Evolutionary conservation across 768 basidiomycete species (phyloP).

Genomic region (Termitomyces sp.): DNA sequence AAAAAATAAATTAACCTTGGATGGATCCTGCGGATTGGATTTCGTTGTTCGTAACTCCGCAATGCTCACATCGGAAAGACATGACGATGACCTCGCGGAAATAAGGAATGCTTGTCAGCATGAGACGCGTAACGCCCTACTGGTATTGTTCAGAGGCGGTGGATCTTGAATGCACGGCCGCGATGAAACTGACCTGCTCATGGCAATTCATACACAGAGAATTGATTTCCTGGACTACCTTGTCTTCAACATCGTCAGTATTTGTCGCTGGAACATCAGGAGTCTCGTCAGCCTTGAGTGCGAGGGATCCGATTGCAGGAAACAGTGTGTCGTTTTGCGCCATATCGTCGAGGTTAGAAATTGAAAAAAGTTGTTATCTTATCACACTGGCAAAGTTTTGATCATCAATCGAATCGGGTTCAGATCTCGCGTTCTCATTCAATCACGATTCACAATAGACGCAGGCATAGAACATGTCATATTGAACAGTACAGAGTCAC

Average conservation of each 20-base stretch:
- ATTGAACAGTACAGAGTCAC: background rate
- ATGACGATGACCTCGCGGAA: slow-evolving; percentile 94
- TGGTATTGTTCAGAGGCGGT: slow-evolving; percentile 20
- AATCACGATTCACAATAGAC: too few relatives aligned
- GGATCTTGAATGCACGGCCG: background rate
- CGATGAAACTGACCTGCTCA: slow-evolving; percentile 63
- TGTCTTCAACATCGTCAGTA: slow-evolving; percentile 46
- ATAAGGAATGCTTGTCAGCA: slow-evolving; percentile 92
- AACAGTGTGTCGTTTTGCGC: slow-evolving; percentile 6
- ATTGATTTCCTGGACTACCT: slow-evolving; percentile 78
- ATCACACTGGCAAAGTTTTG: background rate
- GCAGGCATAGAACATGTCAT: background rate
- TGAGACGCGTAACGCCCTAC: slow-evolving; percentile 84
- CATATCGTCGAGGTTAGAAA: slow-evolving; percentile 1
- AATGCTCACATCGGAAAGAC: slow-evolving; percentile 95
- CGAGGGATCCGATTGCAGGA: slow-evolving; percentile 13
- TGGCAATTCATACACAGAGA: slow-evolving; percentile 93
- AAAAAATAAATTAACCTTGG: slow-evolving; percentile 49
- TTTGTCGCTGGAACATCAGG: background rate
- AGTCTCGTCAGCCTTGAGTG: slow-evolving; percentile 10
- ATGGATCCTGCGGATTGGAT: slow-evolving; percentile 88
- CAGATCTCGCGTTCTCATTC: too few relatives aligned
- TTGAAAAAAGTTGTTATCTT: slow-evolving; percentile 8
- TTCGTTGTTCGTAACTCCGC: slow-evolving; percentile 88
- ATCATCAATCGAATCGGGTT: background rate